These are phyloP conservation scores for Cyclospora cayetanensis DNA, from an alignment of 169 alveolate genomes.

Conservation along the genomic window DNA sequence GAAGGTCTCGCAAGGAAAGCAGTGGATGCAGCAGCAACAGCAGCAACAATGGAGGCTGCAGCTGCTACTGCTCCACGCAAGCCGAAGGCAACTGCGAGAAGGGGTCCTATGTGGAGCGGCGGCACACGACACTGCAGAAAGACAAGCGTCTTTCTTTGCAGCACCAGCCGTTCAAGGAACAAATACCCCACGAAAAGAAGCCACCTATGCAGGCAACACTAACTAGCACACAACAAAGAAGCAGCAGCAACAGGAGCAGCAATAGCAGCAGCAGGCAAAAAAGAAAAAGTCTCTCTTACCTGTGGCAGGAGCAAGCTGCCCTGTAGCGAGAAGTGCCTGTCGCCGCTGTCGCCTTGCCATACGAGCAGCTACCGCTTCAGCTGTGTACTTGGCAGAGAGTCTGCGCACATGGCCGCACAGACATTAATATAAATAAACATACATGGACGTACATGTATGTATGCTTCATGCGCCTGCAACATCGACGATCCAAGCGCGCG, in stretches of 20 bases:
- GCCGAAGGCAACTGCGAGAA: neutral
- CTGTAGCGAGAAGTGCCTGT: neutral
- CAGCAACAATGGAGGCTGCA: neutral
- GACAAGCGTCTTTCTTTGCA: neutral
- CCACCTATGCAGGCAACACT: neutral
- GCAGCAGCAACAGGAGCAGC: neutral
- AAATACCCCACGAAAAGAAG: neutral
- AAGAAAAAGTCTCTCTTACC: neutral
- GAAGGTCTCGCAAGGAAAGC: neutral
- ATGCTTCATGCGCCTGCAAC: too few species aligned
- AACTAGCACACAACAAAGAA: neutral
- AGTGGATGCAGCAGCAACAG: neutral
- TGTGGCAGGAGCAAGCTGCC: conserved; percentile 42
- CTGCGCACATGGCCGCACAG: too few species aligned
- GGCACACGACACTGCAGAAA: neutral
- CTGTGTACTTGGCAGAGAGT: conserved; percentile 8
- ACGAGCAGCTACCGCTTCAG: conserved; percentile 51
- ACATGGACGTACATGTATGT: too few species aligned
- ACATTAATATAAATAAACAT: too few species aligned
- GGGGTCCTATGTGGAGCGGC: neutral
- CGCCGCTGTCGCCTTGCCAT: conserved; percentile 2
- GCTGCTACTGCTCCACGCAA: neutral
- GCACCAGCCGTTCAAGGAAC: neutral
- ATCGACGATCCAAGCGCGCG: too few species aligned
- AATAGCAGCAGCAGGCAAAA: neutral